Evolutionary conservation across 495 filamentous ascomycete genomes (phyloP).

Genomic region (Cercophora newfieldiana): DNA sequence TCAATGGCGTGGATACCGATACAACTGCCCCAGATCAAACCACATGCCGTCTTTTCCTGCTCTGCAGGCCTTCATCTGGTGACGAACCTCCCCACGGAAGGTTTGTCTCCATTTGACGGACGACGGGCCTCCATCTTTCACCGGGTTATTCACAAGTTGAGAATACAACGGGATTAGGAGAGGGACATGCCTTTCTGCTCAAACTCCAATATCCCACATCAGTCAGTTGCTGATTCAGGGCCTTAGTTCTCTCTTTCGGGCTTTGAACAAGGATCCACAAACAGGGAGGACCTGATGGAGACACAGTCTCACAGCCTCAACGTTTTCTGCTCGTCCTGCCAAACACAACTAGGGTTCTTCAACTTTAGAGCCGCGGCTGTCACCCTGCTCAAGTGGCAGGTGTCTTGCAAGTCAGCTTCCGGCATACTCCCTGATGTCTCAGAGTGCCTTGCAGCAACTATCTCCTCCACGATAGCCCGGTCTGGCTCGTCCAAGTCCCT

Average conservation of each 20-base stretch:
- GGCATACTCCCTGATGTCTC: conserved; percentile 32
- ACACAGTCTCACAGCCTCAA: conserved; percentile 33
- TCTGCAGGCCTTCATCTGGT: conserved; percentile 22
- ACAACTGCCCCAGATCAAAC: conserved; percentile 82
- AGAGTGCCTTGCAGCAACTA: conserved; percentile 48
- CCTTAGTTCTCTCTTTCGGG: conserved; percentile 28
- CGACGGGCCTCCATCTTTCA: conserved; percentile 52
- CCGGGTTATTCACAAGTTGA: conserved; percentile 47
- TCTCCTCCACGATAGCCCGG: conserved; percentile 47
- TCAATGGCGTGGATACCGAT: conserved; percentile 77
- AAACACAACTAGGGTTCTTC: conserved; percentile 50
- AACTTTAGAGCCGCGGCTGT: conserved; percentile 46
- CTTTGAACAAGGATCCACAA: conserved; percentile 21
- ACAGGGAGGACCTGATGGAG: conserved; percentile 18
- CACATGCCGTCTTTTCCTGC: conserved; percentile 30
- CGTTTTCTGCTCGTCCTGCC: conserved; percentile 44
- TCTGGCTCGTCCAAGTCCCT: conserved; percentile 52
- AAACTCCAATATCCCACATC: conserved; percentile 4
- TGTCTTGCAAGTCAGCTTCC: conserved; percentile 30
- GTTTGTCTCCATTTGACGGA: conserved; percentile 33
- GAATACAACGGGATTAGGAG: conserved; percentile 55
- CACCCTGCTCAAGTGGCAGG: conserved; percentile 42
- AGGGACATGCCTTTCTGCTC: conserved; percentile 56
- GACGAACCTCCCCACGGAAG: conserved; percentile 31
- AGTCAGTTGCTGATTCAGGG: conserved; percentile 31